Evolutionary conservation across 2,329 filamentous ascomycete genomes (phyloP), one percentile per base, ranked within the genome.

Genomic region (Epichloe sp.): DNA sequence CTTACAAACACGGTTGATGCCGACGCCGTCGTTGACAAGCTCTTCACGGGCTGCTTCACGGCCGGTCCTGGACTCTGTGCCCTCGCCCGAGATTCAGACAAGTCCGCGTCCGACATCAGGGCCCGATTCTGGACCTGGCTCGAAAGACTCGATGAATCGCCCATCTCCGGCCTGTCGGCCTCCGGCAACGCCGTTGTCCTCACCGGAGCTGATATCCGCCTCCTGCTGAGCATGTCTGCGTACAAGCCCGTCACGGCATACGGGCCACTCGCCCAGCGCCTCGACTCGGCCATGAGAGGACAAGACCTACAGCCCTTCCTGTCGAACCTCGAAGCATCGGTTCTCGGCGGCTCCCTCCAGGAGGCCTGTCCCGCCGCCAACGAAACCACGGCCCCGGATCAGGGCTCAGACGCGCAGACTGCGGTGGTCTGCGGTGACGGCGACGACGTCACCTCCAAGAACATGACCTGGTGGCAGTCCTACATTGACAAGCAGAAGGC

Each of bases 391-490:
- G 6, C 11, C 1, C 43, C 44, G 2, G 12, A 21, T 19, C 10
- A 7, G 17, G 60, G 4, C 52, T 52, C 52, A 23, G 66, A 66
- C 11, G 58, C 56, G n/a, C 52, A 53, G 7, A 31, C 45, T 35
- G 58, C 60, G 5, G 55, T 70, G 4, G 50, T 64, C 19, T 72
- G 70, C 58, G 57, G 60, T 52, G 69, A 72, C 56, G 68, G 63
- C 21, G 57, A 59, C 3, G 51, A 60, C 48, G 49, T 60, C 31
- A 52, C 53, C 4, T 52, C 52, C 50, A 54, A 56, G 40, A 56
- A 51, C 15, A 10, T 60, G 12, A 6, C 52, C 2, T 64, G 60
- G 44, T 65, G 65, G 58, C 37, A 47, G n/a, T 52, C 53, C 2
- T 68, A 69, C 53, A 51, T 70, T 8, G 26, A 49, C 5, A 44